phyloP scores from a whole-genome alignment of 805 yeast genomes.

The Kodamaea laetipori region DNA sequence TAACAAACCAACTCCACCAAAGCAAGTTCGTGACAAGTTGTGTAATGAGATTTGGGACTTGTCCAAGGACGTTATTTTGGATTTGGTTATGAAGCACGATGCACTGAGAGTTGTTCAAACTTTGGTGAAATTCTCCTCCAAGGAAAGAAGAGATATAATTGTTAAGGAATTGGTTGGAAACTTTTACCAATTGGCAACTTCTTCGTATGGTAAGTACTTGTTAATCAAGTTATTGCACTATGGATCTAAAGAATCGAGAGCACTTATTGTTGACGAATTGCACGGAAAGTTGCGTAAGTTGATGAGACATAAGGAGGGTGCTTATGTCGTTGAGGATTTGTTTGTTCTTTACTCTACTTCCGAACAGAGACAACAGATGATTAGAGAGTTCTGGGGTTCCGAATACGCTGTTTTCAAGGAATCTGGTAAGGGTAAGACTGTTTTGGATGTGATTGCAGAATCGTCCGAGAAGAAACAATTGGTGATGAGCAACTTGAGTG shows the following conservation, averaged over 20 bases:
- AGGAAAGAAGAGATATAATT: conserved; percentile 73
- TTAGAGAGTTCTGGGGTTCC: conserved; percentile 95
- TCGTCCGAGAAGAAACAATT: conserved; percentile 76
- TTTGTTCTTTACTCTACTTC: conserved; percentile 81
- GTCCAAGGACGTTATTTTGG: conserved; percentile 73
- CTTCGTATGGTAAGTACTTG: conserved; percentile 91
- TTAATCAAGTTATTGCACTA: conserved; percentile 87
- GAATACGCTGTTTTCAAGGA: conserved; percentile 90
- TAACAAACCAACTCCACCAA: conserved; percentile 77
- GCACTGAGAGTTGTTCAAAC: conserved; percentile 96
- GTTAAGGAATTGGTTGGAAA: conserved; percentile 70
- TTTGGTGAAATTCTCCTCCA: conserved; percentile 79
- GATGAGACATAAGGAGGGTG: conserved; percentile 97
- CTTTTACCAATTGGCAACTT: conserved; percentile 81
- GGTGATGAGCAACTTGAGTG: conserved; percentile 72
- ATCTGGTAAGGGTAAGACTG: conserved; percentile 60
- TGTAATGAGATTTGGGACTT: conserved; percentile 85
- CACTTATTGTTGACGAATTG: conserved; percentile 73
- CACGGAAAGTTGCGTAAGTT: conserved; percentile 89
- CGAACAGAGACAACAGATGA: conserved; percentile 85
- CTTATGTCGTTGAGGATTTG: conserved; percentile 93
- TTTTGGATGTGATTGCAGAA: conserved; percentile 66
- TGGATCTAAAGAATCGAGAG: conserved; percentile 82
- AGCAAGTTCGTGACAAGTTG: conserved; percentile 71
- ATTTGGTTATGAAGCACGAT: conserved; percentile 91